Conservation (phyloP, 2,329 filamentous ascomycete genomes). For the Xylaria sp. region DNA sequence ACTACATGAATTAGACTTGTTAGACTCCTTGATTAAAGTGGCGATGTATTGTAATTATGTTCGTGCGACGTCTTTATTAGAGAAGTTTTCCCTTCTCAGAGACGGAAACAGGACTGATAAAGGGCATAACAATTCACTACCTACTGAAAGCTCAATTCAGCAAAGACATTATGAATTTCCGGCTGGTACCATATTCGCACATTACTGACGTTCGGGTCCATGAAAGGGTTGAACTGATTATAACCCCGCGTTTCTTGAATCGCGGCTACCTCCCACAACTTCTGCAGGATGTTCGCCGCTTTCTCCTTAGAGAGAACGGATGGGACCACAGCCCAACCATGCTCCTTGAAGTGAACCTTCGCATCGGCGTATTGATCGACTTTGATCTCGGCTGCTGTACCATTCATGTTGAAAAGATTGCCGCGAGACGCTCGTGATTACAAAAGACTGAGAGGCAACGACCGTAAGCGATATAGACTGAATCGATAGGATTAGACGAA, state of each 20-base stretch:
- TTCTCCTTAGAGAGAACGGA: slow-evolving; percentile 16
- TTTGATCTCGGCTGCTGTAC: background rate
- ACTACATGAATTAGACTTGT: background rate
- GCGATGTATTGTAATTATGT: background rate
- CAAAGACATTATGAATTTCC: slow-evolving; percentile 18
- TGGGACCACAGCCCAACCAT: slow-evolving; percentile 22
- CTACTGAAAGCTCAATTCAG: slow-evolving; percentile 15
- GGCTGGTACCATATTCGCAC: slow-evolving; percentile 26
- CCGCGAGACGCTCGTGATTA: background rate
- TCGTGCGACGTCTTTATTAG: background rate
- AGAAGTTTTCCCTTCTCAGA: background rate
- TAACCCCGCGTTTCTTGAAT: slow-evolving; percentile 20
- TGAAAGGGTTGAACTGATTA: slow-evolving; percentile 19
- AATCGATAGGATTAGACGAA: background rate
- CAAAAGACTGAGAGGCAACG: background rate
- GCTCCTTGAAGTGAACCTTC: slow-evolving; percentile 20
- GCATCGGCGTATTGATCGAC: slow-evolving; percentile 2
- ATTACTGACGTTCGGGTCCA: slow-evolving; percentile 22
- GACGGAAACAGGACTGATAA: too few species aligned
- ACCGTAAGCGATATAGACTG: background rate
- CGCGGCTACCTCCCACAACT: slow-evolving; percentile 11
- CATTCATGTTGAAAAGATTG: slow-evolving; percentile 14
- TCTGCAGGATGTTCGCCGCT: background rate
- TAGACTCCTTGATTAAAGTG: background rate
- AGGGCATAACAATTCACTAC: background rate